These are phyloP conservation scores for Moesziomyces sp. DNA, from an alignment of 1,284 basidiomycete genomes.

Conservation along the genomic window DNA sequence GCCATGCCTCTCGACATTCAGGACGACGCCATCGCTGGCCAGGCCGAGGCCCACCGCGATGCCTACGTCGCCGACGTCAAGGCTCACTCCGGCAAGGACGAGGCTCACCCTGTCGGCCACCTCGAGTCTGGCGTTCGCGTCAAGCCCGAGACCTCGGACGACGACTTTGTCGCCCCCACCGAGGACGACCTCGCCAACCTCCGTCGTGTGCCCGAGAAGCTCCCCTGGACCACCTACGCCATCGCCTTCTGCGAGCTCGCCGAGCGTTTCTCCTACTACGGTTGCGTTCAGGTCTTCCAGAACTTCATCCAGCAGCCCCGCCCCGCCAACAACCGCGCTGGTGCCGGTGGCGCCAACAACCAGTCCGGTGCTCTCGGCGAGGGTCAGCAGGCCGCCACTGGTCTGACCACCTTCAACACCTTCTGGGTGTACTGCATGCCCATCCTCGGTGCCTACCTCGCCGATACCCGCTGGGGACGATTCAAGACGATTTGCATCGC, in stretches of 20 bases:
- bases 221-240: constrained; percentile 60
- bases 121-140: constrained; percentile 31
- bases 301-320: constrained; percentile 63
- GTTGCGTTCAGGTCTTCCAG: constrained; percentile 60
- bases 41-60: constrained; percentile 43
- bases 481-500: constrained; percentile 70
- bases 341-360: constrained; percentile 49
- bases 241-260: constrained; percentile 67
- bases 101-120: constrained; percentile 44
- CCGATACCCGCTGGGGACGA: constrained; percentile 70
- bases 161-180: constrained; percentile 49
- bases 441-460: constrained; percentile 67
- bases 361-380: constrained; percentile 62
- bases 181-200: constrained; percentile 60
- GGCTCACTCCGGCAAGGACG: constrained; percentile 30
- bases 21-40: constrained; percentile 46
- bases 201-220: constrained; percentile 62
- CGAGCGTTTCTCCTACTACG: constrained; percentile 67
- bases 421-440: constrained; percentile 65
- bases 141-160: constrained; percentile 33
- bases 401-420: constrained; percentile 64
- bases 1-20: constrained; percentile 39
- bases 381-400: constrained; percentile 64
- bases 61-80: constrained; percentile 39
- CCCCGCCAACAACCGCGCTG: constrained; percentile 53